A percentile compares a stretch with the other conserved stretches of the same genome.
These are phyloP conservation scores for Misopates orontium DNA, from an alignment of 257 asterid species.

Conservation along the genomic window DNA sequence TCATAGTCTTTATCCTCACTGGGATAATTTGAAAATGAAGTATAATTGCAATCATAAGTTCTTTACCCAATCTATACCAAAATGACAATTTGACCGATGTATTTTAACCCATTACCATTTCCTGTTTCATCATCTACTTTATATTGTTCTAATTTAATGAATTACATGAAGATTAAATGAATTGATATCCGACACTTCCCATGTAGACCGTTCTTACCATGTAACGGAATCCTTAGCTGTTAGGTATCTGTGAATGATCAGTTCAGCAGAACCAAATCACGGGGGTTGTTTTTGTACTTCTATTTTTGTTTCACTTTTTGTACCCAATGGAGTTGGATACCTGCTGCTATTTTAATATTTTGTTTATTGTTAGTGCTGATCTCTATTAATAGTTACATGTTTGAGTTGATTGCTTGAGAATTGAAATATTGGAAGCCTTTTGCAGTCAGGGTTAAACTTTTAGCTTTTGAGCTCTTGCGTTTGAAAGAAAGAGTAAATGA, in stretches of 20 bases:
- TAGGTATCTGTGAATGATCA: slow-evolving; percentile 1
- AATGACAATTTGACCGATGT: neutral
- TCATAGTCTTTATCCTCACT: slow-evolving; percentile 7
- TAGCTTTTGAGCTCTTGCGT: too few species aligned
- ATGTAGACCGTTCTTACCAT: neutral
- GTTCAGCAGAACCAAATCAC: neutral
- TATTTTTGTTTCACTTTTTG: neutral
- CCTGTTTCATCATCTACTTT: neutral
- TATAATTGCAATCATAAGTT: neutral
- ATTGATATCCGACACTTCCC: slow-evolving; percentile 2
- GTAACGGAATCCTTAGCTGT: neutral
- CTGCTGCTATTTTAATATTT: neutral
- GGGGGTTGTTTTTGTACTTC: neutral
- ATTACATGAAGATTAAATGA: neutral
- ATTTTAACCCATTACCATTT: neutral
- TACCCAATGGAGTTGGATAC: neutral
- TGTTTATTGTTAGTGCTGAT: slow-evolving; percentile 1
- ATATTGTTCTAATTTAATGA: neutral
- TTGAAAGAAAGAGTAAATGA: too few species aligned
- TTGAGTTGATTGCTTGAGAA: neutral
- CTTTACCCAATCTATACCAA: too few species aligned
- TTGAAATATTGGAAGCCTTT: slow-evolving; percentile 7
- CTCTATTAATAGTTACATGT: neutral
- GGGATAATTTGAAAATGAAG: neutral
- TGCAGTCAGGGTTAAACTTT: neutral